A percentile compares a stretch with the other conserved stretches of the same genome.
Evolutionary conservation across 768 basidiomycete species (phyloP).

Genomic region (Mycena albidolilacea): DNA sequence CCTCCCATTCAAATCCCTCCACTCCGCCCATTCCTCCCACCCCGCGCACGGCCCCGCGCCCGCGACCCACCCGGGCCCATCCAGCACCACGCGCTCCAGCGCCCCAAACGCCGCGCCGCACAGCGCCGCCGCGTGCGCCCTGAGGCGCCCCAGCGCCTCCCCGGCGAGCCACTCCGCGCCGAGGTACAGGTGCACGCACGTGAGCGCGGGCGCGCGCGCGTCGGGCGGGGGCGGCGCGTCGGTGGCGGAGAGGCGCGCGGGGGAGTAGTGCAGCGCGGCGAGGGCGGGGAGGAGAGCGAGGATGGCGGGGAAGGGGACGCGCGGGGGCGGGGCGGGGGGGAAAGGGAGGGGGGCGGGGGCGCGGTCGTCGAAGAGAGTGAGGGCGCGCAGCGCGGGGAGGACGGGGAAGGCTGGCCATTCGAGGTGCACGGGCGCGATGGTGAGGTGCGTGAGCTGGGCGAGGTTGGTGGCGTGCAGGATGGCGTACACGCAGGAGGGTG

Average conservation of each 20-base stretch:
- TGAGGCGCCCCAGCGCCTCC: background rate
- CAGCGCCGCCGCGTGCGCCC: background rate
- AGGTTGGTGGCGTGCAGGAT: background rate
- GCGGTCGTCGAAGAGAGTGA: background rate
- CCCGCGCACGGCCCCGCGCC: background rate
- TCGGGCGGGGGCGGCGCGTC: background rate
- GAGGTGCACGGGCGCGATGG: background rate
- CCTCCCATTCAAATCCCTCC: background rate
- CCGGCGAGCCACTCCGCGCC: background rate
- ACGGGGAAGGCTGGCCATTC: background rate
- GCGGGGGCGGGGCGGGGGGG: background rate
- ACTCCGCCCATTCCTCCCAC: background rate
- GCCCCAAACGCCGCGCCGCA: background rate
- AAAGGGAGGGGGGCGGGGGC: background rate
- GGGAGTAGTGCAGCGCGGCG: conserved; percentile 1
- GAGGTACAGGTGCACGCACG: background rate
- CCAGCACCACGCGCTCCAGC: conserved; percentile 14
- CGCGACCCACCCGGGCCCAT: conserved; percentile 4
- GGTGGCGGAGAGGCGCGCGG: no score
- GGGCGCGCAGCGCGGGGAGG: conserved; percentile 4
- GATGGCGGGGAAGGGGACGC: conserved; percentile 9
- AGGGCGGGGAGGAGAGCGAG: conserved; percentile 5
- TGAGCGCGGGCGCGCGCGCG: background rate
- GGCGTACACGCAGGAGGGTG: background rate
- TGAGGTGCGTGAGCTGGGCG: conserved; percentile 11